Evolutionary conservation across 1,139 yeast genomes (phyloP), one percentile per base, ranked within the genome.

Genomic region (Candida labiduridarum): DNA sequence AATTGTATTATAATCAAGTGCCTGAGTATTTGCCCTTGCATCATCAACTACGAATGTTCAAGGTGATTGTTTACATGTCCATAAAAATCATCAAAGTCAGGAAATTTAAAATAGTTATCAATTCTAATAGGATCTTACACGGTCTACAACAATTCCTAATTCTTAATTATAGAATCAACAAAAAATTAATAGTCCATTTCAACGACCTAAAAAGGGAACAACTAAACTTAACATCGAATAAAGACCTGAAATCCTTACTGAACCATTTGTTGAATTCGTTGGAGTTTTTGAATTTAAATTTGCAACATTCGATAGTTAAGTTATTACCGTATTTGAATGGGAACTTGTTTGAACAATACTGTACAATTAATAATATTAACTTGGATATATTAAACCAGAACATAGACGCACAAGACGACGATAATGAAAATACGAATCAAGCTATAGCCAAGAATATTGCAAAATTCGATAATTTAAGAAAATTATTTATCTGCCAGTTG

Each of bases 321-420:
- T 52, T 76, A 9, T 52, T 76, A 8, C 78, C 79, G 0, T 55
- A 58, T 29, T 50, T 73, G 44, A 73, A 76, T 53, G 80, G 80
- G 0, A 69, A 67, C 1, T 58, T 69, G 9, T 62, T 77, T 39
- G 79, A 77, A 52, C 73, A 73, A 54, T 76, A 74, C 52, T 74
- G 78, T 53, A 59, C 61, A 31, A 67, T 76, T 15, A 75, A 77
- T 52, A 66, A 67, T 45, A 64, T 76, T 16, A 62, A 69, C 47
- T 40, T 63, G 22, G 61, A 59, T 16, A 51, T 54, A 6, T 48
- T 65, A 9, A 54, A 52, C 25, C 58, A 53, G 41, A 59, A 60
- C 4, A 42, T 18, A 12, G 41, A 36, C 4, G 15, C 12, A 6
- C 41, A 50, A 0, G 55, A 55, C 29, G 51, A 52, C 10, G 54